Conservation (phyloP, 2,329 filamentous ascomycete species). For the Fusarium veterinarium region DNA sequence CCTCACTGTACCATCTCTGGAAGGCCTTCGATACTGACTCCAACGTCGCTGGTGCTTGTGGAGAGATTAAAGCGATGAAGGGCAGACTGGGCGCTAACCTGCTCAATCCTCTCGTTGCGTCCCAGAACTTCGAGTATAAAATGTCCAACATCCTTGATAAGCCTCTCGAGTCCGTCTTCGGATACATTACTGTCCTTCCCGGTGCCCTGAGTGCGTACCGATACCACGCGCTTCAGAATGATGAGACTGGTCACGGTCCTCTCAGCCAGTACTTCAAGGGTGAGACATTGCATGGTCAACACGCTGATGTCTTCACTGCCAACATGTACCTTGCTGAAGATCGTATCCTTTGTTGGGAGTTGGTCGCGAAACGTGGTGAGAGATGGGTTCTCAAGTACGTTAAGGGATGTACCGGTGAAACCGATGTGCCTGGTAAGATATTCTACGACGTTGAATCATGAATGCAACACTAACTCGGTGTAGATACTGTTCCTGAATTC, state of each 20-base stretch:
- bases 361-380: constrained; percentile 94
- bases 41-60: constrained; percentile 94
- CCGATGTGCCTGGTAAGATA: constrained; percentile 89
- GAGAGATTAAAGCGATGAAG: constrained; percentile 98
- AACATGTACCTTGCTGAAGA: constrained; percentile 96
- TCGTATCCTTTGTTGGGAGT: constrained; percentile 91
- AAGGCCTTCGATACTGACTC: constrained; percentile 99
- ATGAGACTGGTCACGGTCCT: constrained; percentile 93
- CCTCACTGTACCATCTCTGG: constrained; percentile 97
- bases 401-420: constrained; percentile 95
- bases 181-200: constrained; percentile 96
- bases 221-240: constrained; percentile 95
- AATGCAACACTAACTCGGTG: constrained; percentile 38
- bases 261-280: constrained; percentile 99
- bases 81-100: constrained; percentile 85
- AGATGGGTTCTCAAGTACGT: constrained; percentile 99
- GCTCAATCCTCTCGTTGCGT: constrained; percentile 93
- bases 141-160: constrained; percentile 99
- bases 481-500: constrained; percentile 93
- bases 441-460: neutral
- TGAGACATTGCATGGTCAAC: constrained; percentile 93
- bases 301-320: constrained; percentile 96
- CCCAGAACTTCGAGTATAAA: constrained; percentile 99
- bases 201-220: constrained; percentile 95
- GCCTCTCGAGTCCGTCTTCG: constrained; percentile 95